Evolutionary conservation across 108 stramenopile genomes (phyloP).

Genomic region (Cylindrotheca fusiformis): DNA sequence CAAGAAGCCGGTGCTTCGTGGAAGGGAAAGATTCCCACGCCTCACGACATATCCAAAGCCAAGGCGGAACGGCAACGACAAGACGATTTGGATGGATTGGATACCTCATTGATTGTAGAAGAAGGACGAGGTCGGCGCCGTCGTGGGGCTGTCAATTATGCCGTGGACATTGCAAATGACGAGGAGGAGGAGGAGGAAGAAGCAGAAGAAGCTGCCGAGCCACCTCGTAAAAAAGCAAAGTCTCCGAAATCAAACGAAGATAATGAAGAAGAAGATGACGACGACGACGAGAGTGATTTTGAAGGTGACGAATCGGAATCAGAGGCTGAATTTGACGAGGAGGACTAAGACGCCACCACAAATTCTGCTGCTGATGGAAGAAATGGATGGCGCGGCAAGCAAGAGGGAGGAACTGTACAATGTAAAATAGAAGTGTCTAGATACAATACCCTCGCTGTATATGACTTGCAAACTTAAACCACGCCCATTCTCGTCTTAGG

Average conservation of each 20-base stretch:
- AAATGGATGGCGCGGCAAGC: too few species aligned
- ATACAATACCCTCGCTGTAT: too few species aligned
- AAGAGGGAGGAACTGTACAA: too few species aligned
- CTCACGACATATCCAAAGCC: not conserved
- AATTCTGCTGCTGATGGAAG: too few species aligned
- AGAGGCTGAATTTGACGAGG: not conserved
- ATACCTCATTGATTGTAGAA: not conserved
- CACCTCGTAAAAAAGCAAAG: not conserved
- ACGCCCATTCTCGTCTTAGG: too few species aligned
- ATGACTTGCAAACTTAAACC: too few species aligned
- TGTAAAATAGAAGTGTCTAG: too few species aligned
- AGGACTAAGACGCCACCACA: too few species aligned
- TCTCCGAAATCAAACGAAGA: not conserved
- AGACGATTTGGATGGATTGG: conserved; percentile 1
- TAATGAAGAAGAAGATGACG: not conserved
- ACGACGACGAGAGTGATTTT: not conserved
- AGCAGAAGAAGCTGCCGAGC: not conserved
- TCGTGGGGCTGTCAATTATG: not conserved
- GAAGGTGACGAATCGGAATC: not conserved
- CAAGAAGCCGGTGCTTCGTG: not conserved
- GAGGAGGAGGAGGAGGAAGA: not conserved
- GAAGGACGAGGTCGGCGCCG: not conserved
- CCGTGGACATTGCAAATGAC: not conserved
- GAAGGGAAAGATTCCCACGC: not conserved
- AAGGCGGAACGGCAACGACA: not conserved